Evolutionary conservation across 805 yeast species (phyloP), one percentile per base, ranked within the genome.

Genomic region (Metschnikowia lochheadii): DNA sequence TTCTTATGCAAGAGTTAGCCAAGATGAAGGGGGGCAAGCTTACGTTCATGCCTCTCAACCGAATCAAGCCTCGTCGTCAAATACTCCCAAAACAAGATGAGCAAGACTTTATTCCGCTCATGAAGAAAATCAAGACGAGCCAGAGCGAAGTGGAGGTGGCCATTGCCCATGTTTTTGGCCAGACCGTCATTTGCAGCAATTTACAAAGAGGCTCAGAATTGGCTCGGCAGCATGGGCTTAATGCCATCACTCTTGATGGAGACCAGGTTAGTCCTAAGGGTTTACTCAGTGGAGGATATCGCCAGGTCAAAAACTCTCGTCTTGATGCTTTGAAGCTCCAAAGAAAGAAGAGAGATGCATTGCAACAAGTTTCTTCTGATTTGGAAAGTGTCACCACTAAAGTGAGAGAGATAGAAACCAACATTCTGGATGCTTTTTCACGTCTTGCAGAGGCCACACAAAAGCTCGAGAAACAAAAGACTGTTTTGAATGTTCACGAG

Each of bases 171-270:
- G 82, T 91, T 1, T 91, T 90, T 68, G 92, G 95, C 20, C 83
- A 77, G 59, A 82, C 94, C 0, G 80, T 91, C 39, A 91, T 94
- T 1, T 84, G 91, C 48, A 77, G 80, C 50, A 82, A 85, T 54
- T 68, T 92, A 42, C 83, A 78, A 44, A 74, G 76, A 31, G 96
- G 96, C 3, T 74, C 84, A 2, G 84, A 82, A 56, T 69, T 87
- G 29, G 83, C 96, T 0, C 79, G 79, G 43, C 66, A 71, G 8
- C 79, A 74, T 63, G 79, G 80, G 31, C 68, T 91, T 21, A 83
- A 80, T 58, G 87, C 96, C 0, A 86, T 94, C 14, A 94, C 99
- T 0, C 70, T 92, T 15, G 96, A 89, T 65, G 99, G 99, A 57
- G 98, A 94, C 63, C 75, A 89, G 56, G 89, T 89, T 45, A 95